Evolutionary conservation across 2,329 filamentous ascomycete genomes (phyloP).

Genomic region (Xylaria sp.): DNA sequence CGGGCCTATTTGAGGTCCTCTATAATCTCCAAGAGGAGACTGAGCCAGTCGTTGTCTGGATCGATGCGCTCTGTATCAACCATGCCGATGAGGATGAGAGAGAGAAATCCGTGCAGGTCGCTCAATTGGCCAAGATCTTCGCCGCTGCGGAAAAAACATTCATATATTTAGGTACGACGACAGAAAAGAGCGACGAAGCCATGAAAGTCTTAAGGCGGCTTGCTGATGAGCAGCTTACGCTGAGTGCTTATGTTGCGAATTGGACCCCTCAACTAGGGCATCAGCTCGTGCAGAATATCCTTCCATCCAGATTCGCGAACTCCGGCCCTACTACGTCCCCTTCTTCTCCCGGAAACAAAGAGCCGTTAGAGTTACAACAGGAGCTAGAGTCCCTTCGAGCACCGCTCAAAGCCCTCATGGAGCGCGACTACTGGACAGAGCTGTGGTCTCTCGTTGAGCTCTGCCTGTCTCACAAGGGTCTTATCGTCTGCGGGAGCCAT

Average conservation of each 20-base stretch:
- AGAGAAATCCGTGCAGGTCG: slow-evolving; percentile 43
- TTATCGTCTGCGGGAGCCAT: slow-evolving; percentile 39
- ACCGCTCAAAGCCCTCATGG: slow-evolving; percentile 40
- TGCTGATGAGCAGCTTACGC: slow-evolving; percentile 38
- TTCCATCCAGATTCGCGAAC: slow-evolving; percentile 22
- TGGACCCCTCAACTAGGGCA: slow-evolving; percentile 38
- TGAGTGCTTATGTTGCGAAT: slow-evolving; percentile 35
- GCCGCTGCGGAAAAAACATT: slow-evolving; percentile 37
- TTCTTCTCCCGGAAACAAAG: slow-evolving; percentile 8
- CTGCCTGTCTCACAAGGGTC: slow-evolving; percentile 34
- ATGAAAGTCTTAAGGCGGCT: slow-evolving; percentile 41
- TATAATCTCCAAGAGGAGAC: slow-evolving; percentile 35
- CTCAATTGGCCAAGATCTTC: slow-evolving; percentile 39
- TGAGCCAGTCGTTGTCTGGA: slow-evolving; percentile 40
- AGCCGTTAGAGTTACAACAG: slow-evolving; percentile 32
- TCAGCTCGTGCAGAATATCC: slow-evolving; percentile 36
- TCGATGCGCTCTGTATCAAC: slow-evolving; percentile 47
- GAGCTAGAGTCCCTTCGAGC: slow-evolving; percentile 38
- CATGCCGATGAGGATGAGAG: slow-evolving; percentile 35
- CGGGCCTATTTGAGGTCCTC: slow-evolving; percentile 35
- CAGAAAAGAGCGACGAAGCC: slow-evolving; percentile 40
- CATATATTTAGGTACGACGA: slow-evolving; percentile 40
- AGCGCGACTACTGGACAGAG: slow-evolving; percentile 41
- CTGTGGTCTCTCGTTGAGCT: slow-evolving; percentile 43
- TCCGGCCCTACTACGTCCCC: slow-evolving; percentile 7